These are phyloP conservation scores for Lactifluus pinguis DNA, from an alignment of 768 basidiomycete genomes.

Conservation along the genomic window DNA sequence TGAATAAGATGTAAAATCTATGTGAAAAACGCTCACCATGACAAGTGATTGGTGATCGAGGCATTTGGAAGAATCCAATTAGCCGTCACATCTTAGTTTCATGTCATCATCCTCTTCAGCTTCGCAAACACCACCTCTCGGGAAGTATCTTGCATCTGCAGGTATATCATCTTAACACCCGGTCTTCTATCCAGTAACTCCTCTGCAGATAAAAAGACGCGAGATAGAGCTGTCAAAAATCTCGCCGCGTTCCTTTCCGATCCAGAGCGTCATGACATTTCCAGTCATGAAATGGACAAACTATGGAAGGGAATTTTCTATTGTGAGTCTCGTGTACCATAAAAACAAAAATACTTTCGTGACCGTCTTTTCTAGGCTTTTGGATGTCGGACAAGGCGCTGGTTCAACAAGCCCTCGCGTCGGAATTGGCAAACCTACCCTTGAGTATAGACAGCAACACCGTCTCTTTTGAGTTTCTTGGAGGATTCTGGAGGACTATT, in stretches of 20 bases:
- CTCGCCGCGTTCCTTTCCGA: constrained; percentile 74
- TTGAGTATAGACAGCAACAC: constrained; percentile 51
- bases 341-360: not conserved
- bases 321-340: constrained; percentile 41
- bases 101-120: constrained; percentile 29
- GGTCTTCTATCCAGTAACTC: not conserved
- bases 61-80: constrained; percentile 13
- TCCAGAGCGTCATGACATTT: constrained; percentile 44
- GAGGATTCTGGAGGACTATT: constrained; percentile 85
- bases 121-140: constrained; percentile 51
- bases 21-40: constrained; percentile 47
- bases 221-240: constrained; percentile 84
- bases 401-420: constrained; percentile 86
- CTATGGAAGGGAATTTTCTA: constrained; percentile 98
- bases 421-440: constrained; percentile 74
- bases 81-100: not conserved
- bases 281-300: constrained; percentile 76
- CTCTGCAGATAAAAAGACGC: constrained; percentile 71
- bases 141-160: constrained; percentile 87
- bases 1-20: not conserved
- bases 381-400: constrained; percentile 99
- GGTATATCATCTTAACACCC: constrained; percentile 30
- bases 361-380: constrained; percentile 52
- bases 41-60: constrained; percentile 79
- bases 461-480: constrained; percentile 65